These are phyloP conservation scores for Calycina marina DNA, from an alignment of 2,329 filamentous ascomycete species.

Conservation along the genomic window DNA sequence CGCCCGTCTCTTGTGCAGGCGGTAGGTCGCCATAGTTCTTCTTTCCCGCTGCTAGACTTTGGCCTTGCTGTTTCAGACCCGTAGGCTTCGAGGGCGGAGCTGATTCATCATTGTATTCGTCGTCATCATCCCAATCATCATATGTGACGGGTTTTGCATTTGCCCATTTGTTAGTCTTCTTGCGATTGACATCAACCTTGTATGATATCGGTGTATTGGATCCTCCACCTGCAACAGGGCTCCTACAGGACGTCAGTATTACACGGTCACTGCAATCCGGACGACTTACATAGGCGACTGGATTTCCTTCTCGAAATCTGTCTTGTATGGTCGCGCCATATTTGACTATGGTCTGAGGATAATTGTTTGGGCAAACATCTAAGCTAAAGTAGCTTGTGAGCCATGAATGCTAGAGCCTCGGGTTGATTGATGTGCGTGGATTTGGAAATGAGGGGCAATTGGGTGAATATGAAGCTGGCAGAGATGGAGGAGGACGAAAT, in stretches of 20 bases:
- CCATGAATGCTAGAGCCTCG: no score
- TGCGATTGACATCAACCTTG: constrained; percentile 73
- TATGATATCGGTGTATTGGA: constrained; percentile 32
- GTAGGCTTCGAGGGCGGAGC: constrained; percentile 28
- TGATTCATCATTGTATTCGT: constrained; percentile 46
- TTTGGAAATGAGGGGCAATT: no score
- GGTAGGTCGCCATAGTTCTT: constrained; percentile 22
- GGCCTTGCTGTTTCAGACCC: constrained; percentile 29
- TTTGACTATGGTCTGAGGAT: constrained; percentile 8
- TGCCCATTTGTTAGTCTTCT: constrained; percentile 90
- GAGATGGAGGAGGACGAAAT: no score
- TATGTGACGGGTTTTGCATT: constrained; percentile 78
- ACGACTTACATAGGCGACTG: constrained; percentile 16
- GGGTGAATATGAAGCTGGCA: no score
- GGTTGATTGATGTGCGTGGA: no score
- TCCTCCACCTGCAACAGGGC: constrained; percentile 12
- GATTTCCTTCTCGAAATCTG: constrained; percentile 17
- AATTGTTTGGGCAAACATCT: constrained; percentile 10
- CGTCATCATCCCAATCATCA: constrained; percentile 88
- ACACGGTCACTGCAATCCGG: not conserved
- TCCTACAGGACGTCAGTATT: constrained; percentile 11
- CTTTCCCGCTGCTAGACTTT: constrained; percentile 13
- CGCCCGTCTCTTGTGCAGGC: constrained; percentile 8
- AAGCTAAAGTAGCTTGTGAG: constrained; percentile 5
- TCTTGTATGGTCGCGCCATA: constrained; percentile 22